phyloP scores from a whole-genome alignment of 345 rosid genomes.

The Eucalyptus tenuipes region DNA sequence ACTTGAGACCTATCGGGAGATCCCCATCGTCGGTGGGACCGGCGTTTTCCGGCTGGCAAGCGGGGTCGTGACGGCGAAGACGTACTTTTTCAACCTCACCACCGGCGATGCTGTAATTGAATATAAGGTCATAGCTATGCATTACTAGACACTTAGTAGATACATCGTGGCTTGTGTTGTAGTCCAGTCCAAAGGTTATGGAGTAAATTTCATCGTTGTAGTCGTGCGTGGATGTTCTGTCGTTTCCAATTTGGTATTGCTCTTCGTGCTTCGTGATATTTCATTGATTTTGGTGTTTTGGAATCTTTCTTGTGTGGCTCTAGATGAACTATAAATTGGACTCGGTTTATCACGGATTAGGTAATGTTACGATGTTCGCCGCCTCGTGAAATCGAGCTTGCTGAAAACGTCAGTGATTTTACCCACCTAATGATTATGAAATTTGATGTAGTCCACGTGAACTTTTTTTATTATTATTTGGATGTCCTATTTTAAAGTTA shows the following conservation, averaged over 20 bases:
- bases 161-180: neutral
- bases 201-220: neutral
- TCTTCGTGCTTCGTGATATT: neutral
- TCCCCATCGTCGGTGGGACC: slow-evolving; percentile 46
- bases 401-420: neutral
- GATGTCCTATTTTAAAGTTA: neutral
- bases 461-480: neutral
- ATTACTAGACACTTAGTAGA: slow-evolving; percentile 1
- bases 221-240: neutral
- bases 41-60: slow-evolving; percentile 56
- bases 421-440: neutral
- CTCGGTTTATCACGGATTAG: neutral
- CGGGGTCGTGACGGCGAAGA: slow-evolving; percentile 46
- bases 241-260: neutral
- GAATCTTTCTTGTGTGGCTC: neutral
- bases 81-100: slow-evolving; percentile 24
- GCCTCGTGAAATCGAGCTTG: neutral
- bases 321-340: neutral
- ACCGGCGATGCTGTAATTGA: slow-evolving; percentile 61
- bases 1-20: neutral
- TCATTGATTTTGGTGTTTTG: neutral
- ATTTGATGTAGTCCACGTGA: neutral
- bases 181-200: neutral
- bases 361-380: neutral
- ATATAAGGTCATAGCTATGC: slow-evolving; percentile 54